Percentiles rank a stretch among this genome's conserved stretches.
phyloP scores from a whole-genome alignment of 2,329 filamentous ascomycete genomes.

The Rugonectria rugulosa region DNA sequence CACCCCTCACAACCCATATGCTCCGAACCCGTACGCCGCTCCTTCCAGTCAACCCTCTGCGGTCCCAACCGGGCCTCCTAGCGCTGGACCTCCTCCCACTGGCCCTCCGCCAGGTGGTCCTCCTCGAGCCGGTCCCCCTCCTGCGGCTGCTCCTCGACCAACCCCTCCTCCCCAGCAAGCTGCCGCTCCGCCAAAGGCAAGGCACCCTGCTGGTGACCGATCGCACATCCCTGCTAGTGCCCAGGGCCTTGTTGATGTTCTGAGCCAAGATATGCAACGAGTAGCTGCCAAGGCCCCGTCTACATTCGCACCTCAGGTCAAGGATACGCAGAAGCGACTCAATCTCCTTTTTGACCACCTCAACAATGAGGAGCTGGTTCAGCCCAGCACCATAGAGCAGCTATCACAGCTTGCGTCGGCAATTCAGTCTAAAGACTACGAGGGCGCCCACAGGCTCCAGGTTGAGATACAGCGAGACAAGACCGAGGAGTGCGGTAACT shows the following conservation, averaged over 20 bases:
- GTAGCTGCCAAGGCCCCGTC: slow-evolving; percentile 85
- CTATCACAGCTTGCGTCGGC: slow-evolving; percentile 71
- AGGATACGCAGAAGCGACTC: slow-evolving; percentile 91
- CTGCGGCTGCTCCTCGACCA: slow-evolving; percentile 36
- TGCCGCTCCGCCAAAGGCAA: slow-evolving; percentile 62
- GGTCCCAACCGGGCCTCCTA: slow-evolving; percentile 51
- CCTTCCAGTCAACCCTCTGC: slow-evolving; percentile 47
- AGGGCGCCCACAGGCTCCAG: slow-evolving; percentile 71
- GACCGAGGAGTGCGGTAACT: slow-evolving; percentile 82
- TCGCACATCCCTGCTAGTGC: slow-evolving; percentile 84
- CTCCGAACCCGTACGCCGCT: slow-evolving; percentile 60
- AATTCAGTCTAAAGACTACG: slow-evolving; percentile 74
- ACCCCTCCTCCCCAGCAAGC: slow-evolving; percentile 58
- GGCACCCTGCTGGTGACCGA: slow-evolving; percentile 84
- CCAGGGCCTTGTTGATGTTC: slow-evolving; percentile 80
- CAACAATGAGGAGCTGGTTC: slow-evolving; percentile 92
- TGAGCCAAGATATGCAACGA: slow-evolving; percentile 85
- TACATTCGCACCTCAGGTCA: slow-evolving; percentile 87
- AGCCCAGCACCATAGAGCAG: slow-evolving; percentile 76
- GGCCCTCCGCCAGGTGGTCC: slow-evolving; percentile 36
- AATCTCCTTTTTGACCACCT: slow-evolving; percentile 95
- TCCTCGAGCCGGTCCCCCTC: slow-evolving; percentile 39
- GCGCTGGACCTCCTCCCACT: slow-evolving; percentile 43
- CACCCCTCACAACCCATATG: slow-evolving; percentile 63
- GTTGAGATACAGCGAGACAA: slow-evolving; percentile 79